phyloP scores from a whole-genome alignment of 352 stramenopile genomes.

The Globisporangium polare region DNA sequence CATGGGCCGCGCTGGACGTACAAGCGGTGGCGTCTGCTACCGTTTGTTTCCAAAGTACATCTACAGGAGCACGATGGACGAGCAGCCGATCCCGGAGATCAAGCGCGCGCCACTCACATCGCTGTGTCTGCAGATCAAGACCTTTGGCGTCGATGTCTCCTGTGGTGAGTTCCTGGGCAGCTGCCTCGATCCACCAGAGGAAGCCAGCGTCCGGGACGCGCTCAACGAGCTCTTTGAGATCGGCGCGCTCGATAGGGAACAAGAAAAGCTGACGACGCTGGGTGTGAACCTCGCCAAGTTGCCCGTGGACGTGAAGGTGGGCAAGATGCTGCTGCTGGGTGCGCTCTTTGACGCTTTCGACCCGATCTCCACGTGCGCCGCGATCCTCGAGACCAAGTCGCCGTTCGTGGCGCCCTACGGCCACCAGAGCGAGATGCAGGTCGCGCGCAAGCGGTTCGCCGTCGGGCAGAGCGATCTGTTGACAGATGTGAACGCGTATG shows the following conservation, averaged over 20 bases:
- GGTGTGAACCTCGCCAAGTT: conserved; percentile 91
- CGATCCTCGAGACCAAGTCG: conserved; percentile 77
- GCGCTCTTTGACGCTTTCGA: conserved; percentile 91
- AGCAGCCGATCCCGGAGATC: conserved; percentile 93
- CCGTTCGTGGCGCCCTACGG: conserved; percentile 79
- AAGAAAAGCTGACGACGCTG: conserved; percentile 90
- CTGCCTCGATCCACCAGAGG: conserved; percentile 91
- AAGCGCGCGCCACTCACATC: conserved; percentile 93
- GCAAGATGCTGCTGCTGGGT: conserved; percentile 96
- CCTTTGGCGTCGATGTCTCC: conserved; percentile 65
- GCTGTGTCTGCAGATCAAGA: conserved; percentile 95
- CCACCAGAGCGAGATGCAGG: conserved; percentile 62
- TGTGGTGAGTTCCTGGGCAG: conserved; percentile 85
- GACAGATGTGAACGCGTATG: conserved; percentile 76
- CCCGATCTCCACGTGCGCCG: conserved; percentile 57
- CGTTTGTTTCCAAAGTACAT: conserved; percentile 84
- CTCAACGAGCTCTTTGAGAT: conserved; percentile 89
- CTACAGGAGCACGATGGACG: conserved; percentile 70
- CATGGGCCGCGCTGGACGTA: conserved; percentile 90
- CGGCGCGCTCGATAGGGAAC: conserved; percentile 62
- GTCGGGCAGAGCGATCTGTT: conserved; percentile 65
- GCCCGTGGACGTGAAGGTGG: conserved; percentile 95
- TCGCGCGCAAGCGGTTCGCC: conserved; percentile 50
- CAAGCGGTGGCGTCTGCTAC: conserved; percentile 87
- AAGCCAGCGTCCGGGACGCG: conserved; percentile 85